phyloP scores from a whole-genome alignment of 1,284 basidiomycete genomes.

The Butyriboletus appendiculatus region DNA sequence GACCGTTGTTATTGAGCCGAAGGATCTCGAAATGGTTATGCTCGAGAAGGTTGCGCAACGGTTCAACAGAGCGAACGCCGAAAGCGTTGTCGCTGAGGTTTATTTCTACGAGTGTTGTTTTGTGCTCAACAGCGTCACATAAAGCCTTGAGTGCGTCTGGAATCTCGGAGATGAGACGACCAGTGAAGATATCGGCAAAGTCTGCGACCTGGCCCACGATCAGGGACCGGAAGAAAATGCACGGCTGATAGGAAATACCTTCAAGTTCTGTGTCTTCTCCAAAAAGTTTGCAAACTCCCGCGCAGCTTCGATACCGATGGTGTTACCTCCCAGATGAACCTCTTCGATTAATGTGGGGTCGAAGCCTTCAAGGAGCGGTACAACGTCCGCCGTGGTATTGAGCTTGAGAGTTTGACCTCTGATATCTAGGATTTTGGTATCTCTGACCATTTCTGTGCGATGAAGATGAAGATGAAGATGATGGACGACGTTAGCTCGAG shows the following conservation, averaged over 20 bases:
- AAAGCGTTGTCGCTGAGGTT: conserved; percentile 97
- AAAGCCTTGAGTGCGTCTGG: conserved; percentile 88
- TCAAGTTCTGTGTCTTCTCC: conserved; percentile 67
- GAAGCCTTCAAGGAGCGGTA: conserved; percentile 71
- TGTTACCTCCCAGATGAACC: conserved; percentile 94
- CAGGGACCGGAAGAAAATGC: conserved; percentile 5
- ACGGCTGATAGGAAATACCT: conserved; percentile 47
- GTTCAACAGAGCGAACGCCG: conserved; percentile 93
- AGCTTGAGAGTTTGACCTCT: conserved; percentile 66
- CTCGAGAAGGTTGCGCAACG: conserved; percentile 89
- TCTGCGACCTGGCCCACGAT: conserved; percentile 73
- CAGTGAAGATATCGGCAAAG: conserved; percentile 98
- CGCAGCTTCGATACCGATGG: conserved; percentile 93
- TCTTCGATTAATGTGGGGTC: conserved; percentile 77
- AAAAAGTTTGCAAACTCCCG: conserved; percentile 84
- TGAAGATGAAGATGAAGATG: not conserved
- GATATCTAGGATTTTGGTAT: conserved; percentile 31
- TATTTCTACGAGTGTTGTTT: conserved; percentile 82
- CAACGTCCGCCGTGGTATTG: conserved; percentile 76
- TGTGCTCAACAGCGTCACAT: conserved; percentile 84
- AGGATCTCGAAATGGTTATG: conserved; percentile 80
- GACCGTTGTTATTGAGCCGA: conserved; percentile 95
- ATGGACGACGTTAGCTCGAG: not conserved
- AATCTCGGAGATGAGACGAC: conserved; percentile 94
- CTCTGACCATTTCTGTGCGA: conserved; percentile 20